Evolutionary conservation across 441 rosid species (phyloP).

Genomic region (Pelargonium citronellum): DNA sequence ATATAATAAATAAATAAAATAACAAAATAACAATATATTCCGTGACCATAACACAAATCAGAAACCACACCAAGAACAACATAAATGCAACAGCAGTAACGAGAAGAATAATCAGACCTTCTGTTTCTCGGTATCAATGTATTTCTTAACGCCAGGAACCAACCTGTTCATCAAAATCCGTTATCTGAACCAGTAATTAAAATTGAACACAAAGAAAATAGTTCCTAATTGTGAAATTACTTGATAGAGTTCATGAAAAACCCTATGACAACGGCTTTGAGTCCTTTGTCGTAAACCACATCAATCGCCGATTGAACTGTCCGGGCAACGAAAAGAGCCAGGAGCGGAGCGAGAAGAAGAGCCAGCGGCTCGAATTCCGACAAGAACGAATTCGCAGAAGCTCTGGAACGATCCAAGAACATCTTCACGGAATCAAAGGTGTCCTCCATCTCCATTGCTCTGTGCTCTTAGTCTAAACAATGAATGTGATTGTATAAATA

Average conservation of each 20-base stretch:
- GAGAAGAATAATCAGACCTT: slow-evolving; percentile 43
- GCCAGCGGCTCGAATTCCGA: slow-evolving; percentile 65
- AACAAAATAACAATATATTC: neutral
- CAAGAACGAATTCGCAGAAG: slow-evolving; percentile 47
- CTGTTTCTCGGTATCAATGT: slow-evolving; percentile 84
- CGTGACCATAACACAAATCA: neutral
- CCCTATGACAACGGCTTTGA: slow-evolving; percentile 46
- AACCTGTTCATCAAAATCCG: slow-evolving; percentile 34
- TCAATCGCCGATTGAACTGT: slow-evolving; percentile 41
- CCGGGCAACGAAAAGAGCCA: slow-evolving; percentile 56
- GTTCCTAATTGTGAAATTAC: slow-evolving; percentile 26
- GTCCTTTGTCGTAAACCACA: slow-evolving; percentile 53
- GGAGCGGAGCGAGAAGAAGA: slow-evolving; percentile 52
- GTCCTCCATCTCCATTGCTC: slow-evolving; percentile 26
- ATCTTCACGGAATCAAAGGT: slow-evolving; percentile 22
- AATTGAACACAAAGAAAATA: neutral
- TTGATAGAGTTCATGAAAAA: slow-evolving; percentile 54
- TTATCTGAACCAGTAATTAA: neutral
- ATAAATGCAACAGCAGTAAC: slow-evolving; percentile 15
- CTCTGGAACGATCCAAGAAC: slow-evolving; percentile 36
- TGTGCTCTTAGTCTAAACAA: too few species aligned
- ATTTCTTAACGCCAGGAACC: slow-evolving; percentile 73
- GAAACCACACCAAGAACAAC: neutral
- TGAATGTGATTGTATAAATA: too few species aligned
- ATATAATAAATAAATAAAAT: too few species aligned